phyloP scores from a whole-genome alignment of 495 filamentous ascomycete genomes.

The Penicillium waksmanii region DNA sequence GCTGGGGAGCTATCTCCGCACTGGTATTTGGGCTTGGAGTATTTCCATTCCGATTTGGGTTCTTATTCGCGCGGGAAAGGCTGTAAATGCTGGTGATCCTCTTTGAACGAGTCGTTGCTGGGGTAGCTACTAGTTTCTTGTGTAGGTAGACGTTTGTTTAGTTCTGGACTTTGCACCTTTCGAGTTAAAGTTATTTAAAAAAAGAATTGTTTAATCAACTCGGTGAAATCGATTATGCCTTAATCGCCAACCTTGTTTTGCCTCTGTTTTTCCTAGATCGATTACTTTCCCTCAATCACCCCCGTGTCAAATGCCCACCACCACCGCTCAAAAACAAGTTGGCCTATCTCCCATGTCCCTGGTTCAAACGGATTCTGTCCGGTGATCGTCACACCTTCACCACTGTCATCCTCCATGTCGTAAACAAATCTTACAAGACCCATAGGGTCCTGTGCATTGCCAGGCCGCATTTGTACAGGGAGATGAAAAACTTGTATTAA shows the following conservation, averaged over 20 bases:
- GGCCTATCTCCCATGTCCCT: slow-evolving; percentile 50
- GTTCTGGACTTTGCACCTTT: too few species aligned
- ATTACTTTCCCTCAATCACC: slow-evolving; percentile 48
- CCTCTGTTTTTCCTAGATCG: slow-evolving; percentile 34
- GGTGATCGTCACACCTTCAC: slow-evolving; percentile 45
- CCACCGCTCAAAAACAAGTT: slow-evolving; percentile 52
- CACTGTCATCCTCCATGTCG: slow-evolving; percentile 50
- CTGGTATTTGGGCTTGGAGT: slow-evolving; percentile 34
- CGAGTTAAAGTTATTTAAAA: too few species aligned
- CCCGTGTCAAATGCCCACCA: slow-evolving; percentile 54
- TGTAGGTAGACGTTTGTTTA: neutral
- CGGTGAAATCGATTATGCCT: neutral
- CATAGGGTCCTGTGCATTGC: slow-evolving; percentile 38
- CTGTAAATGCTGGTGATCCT: slow-evolving; percentile 10
- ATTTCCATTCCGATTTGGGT: slow-evolving; percentile 31
- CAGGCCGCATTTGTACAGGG: slow-evolving; percentile 40
- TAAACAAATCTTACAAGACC: slow-evolving; percentile 44
- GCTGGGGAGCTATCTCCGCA: slow-evolving; percentile 28
- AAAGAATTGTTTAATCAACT: neutral
- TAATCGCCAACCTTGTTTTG: neutral
- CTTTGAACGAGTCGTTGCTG: neutral
- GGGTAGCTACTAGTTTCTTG: neutral
- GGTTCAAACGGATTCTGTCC: slow-evolving; percentile 41
- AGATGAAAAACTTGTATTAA: slow-evolving; percentile 46
- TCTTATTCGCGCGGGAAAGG: slow-evolving; percentile 25